Conservation (phyloP, 73 alveolate species). For the Paramecium primaurelia region DNA sequence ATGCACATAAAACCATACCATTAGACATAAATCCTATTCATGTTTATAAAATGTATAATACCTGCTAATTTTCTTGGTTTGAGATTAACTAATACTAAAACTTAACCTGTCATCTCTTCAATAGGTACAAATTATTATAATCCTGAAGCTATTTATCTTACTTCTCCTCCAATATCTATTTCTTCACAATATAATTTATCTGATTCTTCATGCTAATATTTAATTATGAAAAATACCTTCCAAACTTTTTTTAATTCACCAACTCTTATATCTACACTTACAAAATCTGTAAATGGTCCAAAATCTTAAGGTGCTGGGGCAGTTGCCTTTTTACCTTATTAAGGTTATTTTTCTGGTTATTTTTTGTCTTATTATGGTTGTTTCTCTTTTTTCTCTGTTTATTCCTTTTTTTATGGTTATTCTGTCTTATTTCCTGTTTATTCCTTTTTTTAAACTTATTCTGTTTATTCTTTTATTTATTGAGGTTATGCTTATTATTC, state of each 20-base stretch:
- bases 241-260: slow-evolving; percentile 79
- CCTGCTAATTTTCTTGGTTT: slow-evolving; percentile 88
- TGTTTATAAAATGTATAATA: not conserved
- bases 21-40: slow-evolving; percentile 80
- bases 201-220: slow-evolving; percentile 74
- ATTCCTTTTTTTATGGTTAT: not conserved
- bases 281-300: not conserved
- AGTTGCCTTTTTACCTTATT: not conserved
- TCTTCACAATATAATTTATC: slow-evolving; percentile 91
- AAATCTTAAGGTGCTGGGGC: not conserved
- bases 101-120: slow-evolving; percentile 88
- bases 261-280: slow-evolving; percentile 76
- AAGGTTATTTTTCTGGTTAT: not conserved
- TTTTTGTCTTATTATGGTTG: not conserved
- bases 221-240: slow-evolving; percentile 32
- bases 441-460: not conserved
- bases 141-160: slow-evolving; percentile 95
- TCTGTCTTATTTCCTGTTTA: not conserved
- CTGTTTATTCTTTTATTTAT: not conserved
- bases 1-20: slow-evolving; percentile 96
- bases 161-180: slow-evolving; percentile 95
- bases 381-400: not conserved
- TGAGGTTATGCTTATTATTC: not conserved
- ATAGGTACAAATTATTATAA: slow-evolving; percentile 83
- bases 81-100: slow-evolving; percentile 88